Conservation (phyloP, 2,329 filamentous ascomycete species). For the Coniochaeta sp. region DNA sequence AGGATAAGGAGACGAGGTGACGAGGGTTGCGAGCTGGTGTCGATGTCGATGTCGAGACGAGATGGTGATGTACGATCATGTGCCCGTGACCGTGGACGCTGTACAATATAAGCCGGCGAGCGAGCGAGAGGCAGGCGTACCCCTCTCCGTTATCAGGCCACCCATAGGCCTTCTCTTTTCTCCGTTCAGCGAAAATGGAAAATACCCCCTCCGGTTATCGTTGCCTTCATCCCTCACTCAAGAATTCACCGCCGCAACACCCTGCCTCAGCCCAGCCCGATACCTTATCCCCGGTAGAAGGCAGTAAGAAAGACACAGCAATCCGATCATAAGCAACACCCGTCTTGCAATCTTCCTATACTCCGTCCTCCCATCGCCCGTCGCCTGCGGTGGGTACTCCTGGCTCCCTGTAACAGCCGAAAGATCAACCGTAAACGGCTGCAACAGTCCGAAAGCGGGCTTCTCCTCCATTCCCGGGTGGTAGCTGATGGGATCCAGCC, state of each 20-base stretch:
- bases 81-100: too few relatives aligned
- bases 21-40: not conserved
- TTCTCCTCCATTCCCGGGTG: too few relatives aligned
- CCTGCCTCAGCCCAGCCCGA: not conserved
- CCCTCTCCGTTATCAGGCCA: too few relatives aligned
- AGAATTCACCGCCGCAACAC: not conserved
- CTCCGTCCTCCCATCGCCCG: too few relatives aligned
- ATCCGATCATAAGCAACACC: not conserved
- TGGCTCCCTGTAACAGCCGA: not conserved
- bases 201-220: too few relatives aligned
- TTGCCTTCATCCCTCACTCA: not conserved
- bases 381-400: not conserved
- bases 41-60: not conserved
- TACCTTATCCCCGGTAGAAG: not conserved
- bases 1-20: conserved; percentile 3
- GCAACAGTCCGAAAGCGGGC: not conserved
- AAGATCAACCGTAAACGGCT: not conserved
- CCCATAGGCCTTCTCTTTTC: too few relatives aligned
- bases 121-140: too few relatives aligned
- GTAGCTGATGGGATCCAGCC: not conserved
- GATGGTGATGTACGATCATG: not conserved
- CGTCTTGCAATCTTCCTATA: not conserved
- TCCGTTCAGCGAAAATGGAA: too few relatives aligned
- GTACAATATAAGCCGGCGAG: too few relatives aligned
- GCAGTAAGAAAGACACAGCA: not conserved